Conservation (phyloP, 768 basidiomycete species). For the Boletus rubroflammeus region DNA sequence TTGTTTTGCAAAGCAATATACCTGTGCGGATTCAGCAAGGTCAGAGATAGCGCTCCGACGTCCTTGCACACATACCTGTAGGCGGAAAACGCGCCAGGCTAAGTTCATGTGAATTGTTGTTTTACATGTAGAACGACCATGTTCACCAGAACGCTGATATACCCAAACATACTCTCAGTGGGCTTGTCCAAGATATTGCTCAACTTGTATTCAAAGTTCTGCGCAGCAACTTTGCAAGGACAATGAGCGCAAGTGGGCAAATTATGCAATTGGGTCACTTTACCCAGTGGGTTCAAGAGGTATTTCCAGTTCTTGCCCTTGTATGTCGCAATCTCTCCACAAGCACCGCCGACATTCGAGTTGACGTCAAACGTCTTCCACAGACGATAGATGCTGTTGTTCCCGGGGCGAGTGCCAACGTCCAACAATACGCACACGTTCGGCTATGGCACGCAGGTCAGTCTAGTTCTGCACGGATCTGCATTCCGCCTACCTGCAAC, state of each 20-base stretch:
- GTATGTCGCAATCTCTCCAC: constrained; percentile 93
- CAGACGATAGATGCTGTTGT: constrained; percentile 85
- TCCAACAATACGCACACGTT: constrained; percentile 92
- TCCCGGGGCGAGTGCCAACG: constrained; percentile 88
- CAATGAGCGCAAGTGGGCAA: background rate
- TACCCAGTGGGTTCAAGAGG: constrained; percentile 81
- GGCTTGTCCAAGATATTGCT: constrained; percentile 90
- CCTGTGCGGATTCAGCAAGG: constrained; percentile 29
- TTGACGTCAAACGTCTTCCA: constrained; percentile 96
- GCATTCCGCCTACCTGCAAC: constrained; percentile 57
- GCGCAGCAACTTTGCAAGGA: constrained; percentile 67
- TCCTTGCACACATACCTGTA: constrained; percentile 47
- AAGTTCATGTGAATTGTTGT: constrained; percentile 8
- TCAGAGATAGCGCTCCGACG: background rate
- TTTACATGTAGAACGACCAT: background rate
- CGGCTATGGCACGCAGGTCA: constrained; percentile 43
- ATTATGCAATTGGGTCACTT: constrained; percentile 13
- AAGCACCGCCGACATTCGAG: constrained; percentile 91
- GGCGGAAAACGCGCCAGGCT: constrained; percentile 94
- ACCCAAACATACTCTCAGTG: constrained; percentile 87
- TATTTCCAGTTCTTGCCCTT: constrained; percentile 87
- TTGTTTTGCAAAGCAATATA: constrained; percentile 91
- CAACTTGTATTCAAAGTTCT: constrained; percentile 95
- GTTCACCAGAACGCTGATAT: constrained; percentile 85
- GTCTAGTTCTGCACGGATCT: background rate